Conservation (phyloP, 2,329 filamentous ascomycete genomes). For the Aspergillus sp. region DNA sequence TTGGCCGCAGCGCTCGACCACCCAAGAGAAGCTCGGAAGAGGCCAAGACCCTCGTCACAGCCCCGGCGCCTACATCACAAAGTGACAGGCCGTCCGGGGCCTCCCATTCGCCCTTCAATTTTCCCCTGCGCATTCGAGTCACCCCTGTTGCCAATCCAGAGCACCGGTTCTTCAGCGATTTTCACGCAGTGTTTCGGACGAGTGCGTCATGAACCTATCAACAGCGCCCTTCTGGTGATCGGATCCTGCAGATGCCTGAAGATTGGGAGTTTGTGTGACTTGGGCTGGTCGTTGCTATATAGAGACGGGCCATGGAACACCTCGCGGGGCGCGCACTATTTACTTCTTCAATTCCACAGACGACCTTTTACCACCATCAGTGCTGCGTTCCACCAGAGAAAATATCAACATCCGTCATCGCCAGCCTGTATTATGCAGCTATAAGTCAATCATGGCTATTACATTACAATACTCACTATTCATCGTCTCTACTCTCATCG, state of each 20-base stretch:
- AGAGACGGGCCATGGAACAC: neutral
- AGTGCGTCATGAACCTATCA: constrained; percentile 9
- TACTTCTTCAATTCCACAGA: neutral
- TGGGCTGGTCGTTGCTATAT: neutral
- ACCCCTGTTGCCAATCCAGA: constrained; percentile 9
- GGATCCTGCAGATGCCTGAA: constrained; percentile 9
- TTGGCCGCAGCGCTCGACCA: constrained; percentile 10
- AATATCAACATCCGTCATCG: neutral
- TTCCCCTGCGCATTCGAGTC: constrained; percentile 9
- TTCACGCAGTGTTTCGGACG: constrained; percentile 4
- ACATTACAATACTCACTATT: neutral
- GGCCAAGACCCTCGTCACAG: constrained; percentile 18
- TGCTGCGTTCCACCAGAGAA: neutral
- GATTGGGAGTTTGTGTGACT: constrained; percentile 7
- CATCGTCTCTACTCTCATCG: constrained; percentile 5
- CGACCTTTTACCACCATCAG: neutral
- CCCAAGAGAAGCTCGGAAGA: neutral
- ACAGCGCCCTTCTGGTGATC: neutral
- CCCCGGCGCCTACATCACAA: constrained; percentile 17
- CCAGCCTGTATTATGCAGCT: neutral
- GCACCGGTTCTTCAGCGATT: neutral
- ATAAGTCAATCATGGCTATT: constrained; percentile 7
- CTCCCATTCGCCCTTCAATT: constrained; percentile 13
- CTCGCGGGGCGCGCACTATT: neutral
- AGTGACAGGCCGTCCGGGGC: constrained; percentile 2